Base-by-base conservation (phyloP, 345 rosid genomes). In the Toxicodendron radicans region DNA sequence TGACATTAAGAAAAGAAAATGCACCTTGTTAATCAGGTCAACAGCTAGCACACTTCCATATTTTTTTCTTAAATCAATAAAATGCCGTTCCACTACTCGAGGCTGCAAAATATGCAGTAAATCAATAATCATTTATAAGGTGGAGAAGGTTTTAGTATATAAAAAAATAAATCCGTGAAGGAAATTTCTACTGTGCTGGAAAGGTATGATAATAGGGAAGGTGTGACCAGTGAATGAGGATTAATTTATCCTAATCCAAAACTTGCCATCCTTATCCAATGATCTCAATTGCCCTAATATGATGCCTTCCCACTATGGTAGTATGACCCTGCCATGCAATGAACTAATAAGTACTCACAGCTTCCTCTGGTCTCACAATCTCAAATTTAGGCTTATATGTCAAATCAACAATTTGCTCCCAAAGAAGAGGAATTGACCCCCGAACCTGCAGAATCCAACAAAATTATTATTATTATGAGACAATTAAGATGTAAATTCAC, bases 321-420 rank as follows among this genome's bases (percentile, higher is more conserved):
- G 3, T 2, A 51, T 51, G n/a, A 12, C 54, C 38, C 32, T 12
- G 17, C n/a, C 41, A 30, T 27, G 82, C 61, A 46, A 66, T 66
- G 72, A 64, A 82, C 46, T 60, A 53, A 33, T 62, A 61, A 38
- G 66, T 30, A 85, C 98, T 87, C 78, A 95, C 99, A 69, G 97
- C 97, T 80, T 91, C 98, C 85, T 93, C 98, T 70, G 94, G 86
- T 77, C 72, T 87, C 75, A 91, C 84, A 76, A 95, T 95, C 83
- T 93, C 98, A 84, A 91, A 93, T 81, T 93, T 93, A 74, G 99
- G 99, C 85, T 95, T 95, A 79, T 95, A 95, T n/a, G 90, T 90
- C 86, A 95, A 83, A 84, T 95, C 92, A 71, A 93, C 99, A 83
- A 91, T 79, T 78, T 95, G 99, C 85, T 95, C 96, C 99, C 99